These are phyloP conservation scores for Lachancea meyersii DNA, from an alignment of 805 yeast species.

Conservation along the genomic window DNA sequence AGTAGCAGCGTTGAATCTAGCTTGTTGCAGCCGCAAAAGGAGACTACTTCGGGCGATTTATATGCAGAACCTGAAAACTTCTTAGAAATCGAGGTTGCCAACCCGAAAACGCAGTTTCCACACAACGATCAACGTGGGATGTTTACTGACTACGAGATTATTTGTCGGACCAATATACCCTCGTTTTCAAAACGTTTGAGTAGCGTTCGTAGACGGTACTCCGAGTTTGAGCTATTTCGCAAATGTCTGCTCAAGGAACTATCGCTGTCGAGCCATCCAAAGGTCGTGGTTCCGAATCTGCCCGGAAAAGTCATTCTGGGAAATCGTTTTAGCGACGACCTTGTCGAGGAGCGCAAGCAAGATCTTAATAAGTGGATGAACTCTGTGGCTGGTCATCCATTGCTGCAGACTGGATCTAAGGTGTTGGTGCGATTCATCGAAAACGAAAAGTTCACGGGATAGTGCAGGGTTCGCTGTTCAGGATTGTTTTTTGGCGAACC, in stretches of 20 bases:
- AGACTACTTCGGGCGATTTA: slow-evolving; percentile 53
- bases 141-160: slow-evolving; percentile 88
- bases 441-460: slow-evolving; percentile 46
- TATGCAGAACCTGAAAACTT: slow-evolving; percentile 95
- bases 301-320: slow-evolving; percentile 80
- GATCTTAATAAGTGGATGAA: slow-evolving; percentile 78
- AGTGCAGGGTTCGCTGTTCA: not conserved
- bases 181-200: slow-evolving; percentile 62
- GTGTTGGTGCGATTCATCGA: slow-evolving; percentile 79
- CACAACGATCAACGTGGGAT: slow-evolving; percentile 41
- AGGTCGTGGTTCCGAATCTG: slow-evolving; percentile 77
- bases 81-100: slow-evolving; percentile 76
- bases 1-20: slow-evolving; percentile 24
- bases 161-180: slow-evolving; percentile 88
- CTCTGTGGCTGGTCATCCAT: slow-evolving; percentile 86
- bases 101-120: slow-evolving; percentile 30
- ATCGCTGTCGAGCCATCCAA: slow-evolving; percentile 35
- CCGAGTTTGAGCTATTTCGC: slow-evolving; percentile 81
- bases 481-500: too few relatives aligned
- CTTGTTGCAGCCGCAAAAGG: slow-evolving; percentile 19
- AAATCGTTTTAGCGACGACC: slow-evolving; percentile 72
- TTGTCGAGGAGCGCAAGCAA: slow-evolving; percentile 74
- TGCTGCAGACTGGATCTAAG: slow-evolving; percentile 80
- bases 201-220: slow-evolving; percentile 75
- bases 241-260: slow-evolving; percentile 69